Conservation (phyloP, 306 rosid species). For the Geum urbanum region DNA sequence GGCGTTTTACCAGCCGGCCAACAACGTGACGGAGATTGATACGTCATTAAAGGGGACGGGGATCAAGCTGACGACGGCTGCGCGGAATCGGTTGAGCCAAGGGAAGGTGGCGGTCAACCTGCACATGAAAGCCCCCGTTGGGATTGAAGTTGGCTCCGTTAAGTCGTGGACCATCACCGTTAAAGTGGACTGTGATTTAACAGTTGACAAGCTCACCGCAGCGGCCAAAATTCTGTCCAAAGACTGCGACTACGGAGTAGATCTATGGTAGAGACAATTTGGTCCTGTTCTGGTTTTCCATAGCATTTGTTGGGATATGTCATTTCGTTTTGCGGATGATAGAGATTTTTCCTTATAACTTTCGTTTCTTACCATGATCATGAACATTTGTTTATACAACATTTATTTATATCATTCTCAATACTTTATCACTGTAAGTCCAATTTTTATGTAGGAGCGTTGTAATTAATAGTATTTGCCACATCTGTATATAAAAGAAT, state of each 20-base stretch:
- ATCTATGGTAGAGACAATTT: constrained; percentile 21
- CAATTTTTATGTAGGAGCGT: no score
- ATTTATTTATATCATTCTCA: no score
- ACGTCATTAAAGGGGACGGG: constrained; percentile 44
- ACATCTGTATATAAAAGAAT: no score
- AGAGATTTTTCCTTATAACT: no score
- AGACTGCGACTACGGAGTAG: constrained; percentile 40
- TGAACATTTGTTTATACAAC: no score
- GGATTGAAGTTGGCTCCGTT: constrained; percentile 50
- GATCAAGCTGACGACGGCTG: constrained; percentile 30
- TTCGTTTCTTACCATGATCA: no score
- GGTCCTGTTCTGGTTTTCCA: no score
- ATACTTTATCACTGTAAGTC: no score
- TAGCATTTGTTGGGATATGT: no score
- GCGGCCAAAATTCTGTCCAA: constrained; percentile 44
- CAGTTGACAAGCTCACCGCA: constrained; percentile 48
- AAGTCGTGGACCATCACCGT: constrained; percentile 61
- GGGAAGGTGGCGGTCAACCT: constrained; percentile 47
- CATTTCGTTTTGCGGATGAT: no score
- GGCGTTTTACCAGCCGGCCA: constrained; percentile 58
- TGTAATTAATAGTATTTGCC: no score
- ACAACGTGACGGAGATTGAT: constrained; percentile 49
- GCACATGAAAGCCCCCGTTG: constrained; percentile 47
- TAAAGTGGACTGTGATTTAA: constrained; percentile 46
- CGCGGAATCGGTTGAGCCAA: constrained; percentile 27